Percentiles rank a stretch among this genome's conserved stretches.
Evolutionary conservation across 805 yeast genomes (phyloP).

Genomic region (Wickerhamiella sergipiensis): DNA sequence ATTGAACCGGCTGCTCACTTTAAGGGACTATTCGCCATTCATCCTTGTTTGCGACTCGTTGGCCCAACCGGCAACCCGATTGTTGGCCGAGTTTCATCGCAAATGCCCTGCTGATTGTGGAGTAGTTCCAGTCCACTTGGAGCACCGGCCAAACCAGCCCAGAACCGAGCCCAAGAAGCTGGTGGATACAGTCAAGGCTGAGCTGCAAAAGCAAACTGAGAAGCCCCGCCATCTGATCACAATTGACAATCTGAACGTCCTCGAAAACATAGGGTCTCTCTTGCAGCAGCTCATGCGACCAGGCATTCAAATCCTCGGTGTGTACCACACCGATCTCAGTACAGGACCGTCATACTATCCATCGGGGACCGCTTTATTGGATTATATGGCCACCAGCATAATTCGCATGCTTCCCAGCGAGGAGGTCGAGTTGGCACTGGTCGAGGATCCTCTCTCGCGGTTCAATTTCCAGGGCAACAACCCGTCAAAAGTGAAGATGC

Average conservation of each 20-base stretch:
- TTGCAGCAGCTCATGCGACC: constrained; percentile 39
- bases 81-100: constrained; percentile 46
- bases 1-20: constrained; percentile 48
- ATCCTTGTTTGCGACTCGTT: constrained; percentile 56
- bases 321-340: constrained; percentile 11
- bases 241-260: constrained; percentile 56
- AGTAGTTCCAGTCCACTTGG: constrained; percentile 1
- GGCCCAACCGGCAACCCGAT: constrained; percentile 45
- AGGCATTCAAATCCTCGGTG: constrained; percentile 10
- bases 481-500: constrained; percentile 31
- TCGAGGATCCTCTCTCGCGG: constrained; percentile 31
- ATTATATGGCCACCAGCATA: constrained; percentile 63
- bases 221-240: constrained; percentile 31
- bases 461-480: constrained; percentile 31
- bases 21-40: constrained; percentile 67
- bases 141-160: constrained; percentile 1
- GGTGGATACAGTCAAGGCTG: constrained; percentile 13
- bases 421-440: constrained; percentile 13
- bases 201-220: constrained; percentile 12
- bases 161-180: constrained; percentile 1
- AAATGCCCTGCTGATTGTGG: constrained; percentile 21
- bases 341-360: constrained; percentile 35
- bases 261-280: constrained; percentile 37
- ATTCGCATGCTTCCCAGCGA: constrained; percentile 43
- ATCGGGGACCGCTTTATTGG: constrained; percentile 34